Evolutionary conservation across 208 protist species (phyloP), one percentile per base, ranked within the genome.

Genomic region (Leishmania tarentolae): DNA sequence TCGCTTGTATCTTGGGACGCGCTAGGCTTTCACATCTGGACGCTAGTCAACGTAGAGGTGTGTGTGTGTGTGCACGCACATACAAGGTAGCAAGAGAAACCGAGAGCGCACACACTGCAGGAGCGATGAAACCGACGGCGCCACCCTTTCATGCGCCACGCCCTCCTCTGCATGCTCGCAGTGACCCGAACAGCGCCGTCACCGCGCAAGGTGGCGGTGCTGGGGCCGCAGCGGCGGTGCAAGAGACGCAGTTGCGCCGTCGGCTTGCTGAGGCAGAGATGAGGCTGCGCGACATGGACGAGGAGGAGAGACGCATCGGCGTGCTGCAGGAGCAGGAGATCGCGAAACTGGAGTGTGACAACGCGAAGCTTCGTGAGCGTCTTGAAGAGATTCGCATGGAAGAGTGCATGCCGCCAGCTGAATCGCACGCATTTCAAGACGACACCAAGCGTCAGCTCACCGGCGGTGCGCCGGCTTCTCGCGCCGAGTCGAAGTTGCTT

Each of bases 371-470:
- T 52, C 87, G 76, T 40, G 86, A 91, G 42, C 82, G 79, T 17
- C 79, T 96, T 35, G 91, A 96, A 71, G 79, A 87, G 73, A 53
- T 95, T 9, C 92, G 94, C 50, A 95, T 97, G 91, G 78, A 86
- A 56, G 91, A 97, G 83, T 93, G 87, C 70, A 83, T 92, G 81
- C 56, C 91, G 2, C 84, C 78, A 3, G 85, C 80, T 8, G 86
- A 92, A 78, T 35, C 80, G 24, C 42, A 24, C 65, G 52, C 72
- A 70, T 47, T 83, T 65, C 71, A 73, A 70, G 28, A 35, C 8
- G 52, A 63, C 68, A 13, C 56, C 46, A 19, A 42, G 31, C 21
- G 75, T 19, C 42, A 76, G 5, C 78, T 47, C 65, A 24, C 68
- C 31, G 19, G 46, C 35, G 81, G 47, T 40, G 75, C 80, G 11